Evolutionary conservation across 805 yeast species (phyloP).

Genomic region (Saccharomyces kudriavzevii): DNA sequence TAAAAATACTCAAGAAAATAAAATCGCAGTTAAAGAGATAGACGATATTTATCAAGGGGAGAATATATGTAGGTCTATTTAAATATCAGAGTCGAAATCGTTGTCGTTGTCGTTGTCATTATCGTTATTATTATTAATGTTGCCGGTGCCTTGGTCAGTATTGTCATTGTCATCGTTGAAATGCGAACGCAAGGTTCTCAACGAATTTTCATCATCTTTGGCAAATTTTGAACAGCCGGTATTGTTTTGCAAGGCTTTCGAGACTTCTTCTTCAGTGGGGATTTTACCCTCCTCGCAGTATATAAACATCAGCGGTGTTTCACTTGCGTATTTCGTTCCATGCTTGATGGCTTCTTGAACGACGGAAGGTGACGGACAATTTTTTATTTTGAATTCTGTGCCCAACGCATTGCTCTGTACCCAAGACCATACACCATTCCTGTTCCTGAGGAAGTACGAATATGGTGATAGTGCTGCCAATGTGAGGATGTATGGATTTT

Average conservation of each 20-base stretch:
- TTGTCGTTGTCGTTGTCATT: neutral
- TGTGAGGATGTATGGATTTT: conserved; percentile 20
- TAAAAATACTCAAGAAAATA: neutral
- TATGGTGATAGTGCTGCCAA: conserved; percentile 26
- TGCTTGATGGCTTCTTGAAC: conserved; percentile 18
- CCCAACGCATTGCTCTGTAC: conserved; percentile 11
- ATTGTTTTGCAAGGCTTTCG: conserved; percentile 13
- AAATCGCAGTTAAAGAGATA: neutral
- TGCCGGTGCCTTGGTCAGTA: neutral
- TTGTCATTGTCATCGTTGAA: neutral
- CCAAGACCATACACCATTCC: conserved; percentile 17
- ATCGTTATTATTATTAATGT: neutral
- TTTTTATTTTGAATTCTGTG: conserved; percentile 14
- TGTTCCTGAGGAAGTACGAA: conserved; percentile 17
- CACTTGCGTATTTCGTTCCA: conserved; percentile 21
- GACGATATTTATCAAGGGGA: neutral
- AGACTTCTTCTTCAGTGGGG: conserved; percentile 12
- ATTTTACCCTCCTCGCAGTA: conserved; percentile 16
- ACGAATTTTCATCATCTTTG: conserved; percentile 15
- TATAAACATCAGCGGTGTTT: conserved; percentile 27
- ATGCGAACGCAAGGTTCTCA: conserved; percentile 2
- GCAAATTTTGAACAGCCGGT: conserved; percentile 16
- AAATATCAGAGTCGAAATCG: neutral
- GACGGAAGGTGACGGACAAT: conserved; percentile 9
- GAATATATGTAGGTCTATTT: neutral